Evolutionary conservation across 1,139 yeast species (phyloP), one percentile per base, ranked within the genome.

Genomic region (Yamadazyma songkhlaensis): DNA sequence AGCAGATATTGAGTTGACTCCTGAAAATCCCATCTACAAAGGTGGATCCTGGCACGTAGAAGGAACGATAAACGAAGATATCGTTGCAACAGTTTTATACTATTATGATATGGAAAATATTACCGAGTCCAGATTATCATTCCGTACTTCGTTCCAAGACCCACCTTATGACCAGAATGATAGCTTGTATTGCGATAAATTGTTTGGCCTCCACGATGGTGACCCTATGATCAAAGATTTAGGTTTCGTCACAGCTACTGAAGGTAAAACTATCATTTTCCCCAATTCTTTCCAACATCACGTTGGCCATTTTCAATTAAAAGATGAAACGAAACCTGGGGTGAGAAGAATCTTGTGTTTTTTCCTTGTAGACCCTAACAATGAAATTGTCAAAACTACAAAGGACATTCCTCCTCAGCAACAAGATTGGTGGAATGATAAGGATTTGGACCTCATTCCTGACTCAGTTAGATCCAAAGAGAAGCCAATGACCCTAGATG

Each of bases 1-100:
- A 41, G 72, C 74, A 17, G 62, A 65, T 43, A 71, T 71, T 38
- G 67, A 64, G 35, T 54, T 69, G 36, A 67, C 72, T 3, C 74
- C 76, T 0, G 70, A 67, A 31, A 58, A 58, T 13, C 71, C 74
- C 9, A 39, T 31, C 3, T 71, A 70, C 37, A 36, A 47, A 1
- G 76, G 76, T 5, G 75, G 76, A 0, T 45, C 67, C 3, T 70
- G 76, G 76, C 76, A 71, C 39, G 60, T 69, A 0, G 77, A 71
- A 46, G 77, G 75, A 1, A 57, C 66, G 3, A 55, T 60, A 31
- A 63, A 63, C 42, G 77, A 71, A 48, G 67, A 65, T 43, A 70
- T 71, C 33, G 62, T 70, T 2, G 73, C 72, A 2, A 67, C 74
- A 1, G 54, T 61, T 1, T 48, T 70, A 29, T 70, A 68, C 50